phyloP scores from a whole-genome alignment of 2,329 filamentous ascomycete species.

The Stachybotrys chlorohalonatus region DNA sequence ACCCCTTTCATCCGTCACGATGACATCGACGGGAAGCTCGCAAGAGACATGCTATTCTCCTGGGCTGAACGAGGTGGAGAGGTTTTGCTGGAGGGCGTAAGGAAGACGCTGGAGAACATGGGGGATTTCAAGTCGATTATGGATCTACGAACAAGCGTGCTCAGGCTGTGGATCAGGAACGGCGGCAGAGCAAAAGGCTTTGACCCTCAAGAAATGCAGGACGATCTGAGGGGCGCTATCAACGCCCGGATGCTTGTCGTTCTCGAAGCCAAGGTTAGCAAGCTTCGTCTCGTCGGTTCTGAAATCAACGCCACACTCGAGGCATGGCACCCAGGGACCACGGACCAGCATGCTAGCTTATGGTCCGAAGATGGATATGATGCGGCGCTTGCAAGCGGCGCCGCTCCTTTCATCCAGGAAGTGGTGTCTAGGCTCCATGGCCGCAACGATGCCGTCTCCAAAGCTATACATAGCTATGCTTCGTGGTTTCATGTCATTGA shows the following conservation, averaged over 20 bases:
- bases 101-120: conserved; percentile 48
- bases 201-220: conserved; percentile 58
- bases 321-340: conserved; percentile 47
- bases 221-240: conserved; percentile 58
- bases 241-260: conserved; percentile 58
- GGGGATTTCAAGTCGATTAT: conserved; percentile 61
- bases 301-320: conserved; percentile 54
- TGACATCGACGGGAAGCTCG: conserved; percentile 54
- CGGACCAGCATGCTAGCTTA: conserved; percentile 43
- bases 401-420: conserved; percentile 57
- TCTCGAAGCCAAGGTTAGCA: conserved; percentile 52
- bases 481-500: conserved; percentile 69
- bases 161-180: conserved; percentile 69
- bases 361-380: conserved; percentile 61
- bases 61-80: conserved; percentile 57
- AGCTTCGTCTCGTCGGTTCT: conserved; percentile 55
- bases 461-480: conserved; percentile 54
- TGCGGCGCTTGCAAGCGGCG: conserved; percentile 57
- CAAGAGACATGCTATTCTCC: conserved; percentile 47
- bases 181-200: conserved; percentile 56
- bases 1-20: conserved; percentile 82
- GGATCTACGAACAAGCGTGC: conserved; percentile 57
- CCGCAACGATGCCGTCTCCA: conserved; percentile 55
- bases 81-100: conserved; percentile 52
- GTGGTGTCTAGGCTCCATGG: conserved; percentile 65